Base-by-base conservation (phyloP, 306 rosid species). In the Geum urbanum region DNA sequence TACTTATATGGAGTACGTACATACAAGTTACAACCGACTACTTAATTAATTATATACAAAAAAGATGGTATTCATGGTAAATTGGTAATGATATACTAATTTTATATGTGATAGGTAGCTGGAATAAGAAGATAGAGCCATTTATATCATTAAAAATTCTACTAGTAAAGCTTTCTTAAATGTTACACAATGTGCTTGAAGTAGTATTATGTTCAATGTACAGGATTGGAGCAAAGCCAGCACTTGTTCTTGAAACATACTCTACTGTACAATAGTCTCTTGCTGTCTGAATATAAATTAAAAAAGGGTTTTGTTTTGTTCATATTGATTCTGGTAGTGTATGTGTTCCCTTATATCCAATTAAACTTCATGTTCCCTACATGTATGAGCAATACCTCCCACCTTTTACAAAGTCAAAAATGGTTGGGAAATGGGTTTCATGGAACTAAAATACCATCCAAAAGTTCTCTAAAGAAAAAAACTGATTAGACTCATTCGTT, bases 41-140 rank as follows among this genome's bases (percentile, higher is more conserved):
- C 37, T 32, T 32, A 32, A 32, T 54, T 73, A 22, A 75, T 11
- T 13, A 68, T 73, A 75, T 70, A 78, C n/a, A 41, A 54, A 67
- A 74, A 47, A 20, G 65, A 32, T 32, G 37, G 37, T 32, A 32
- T 32, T 32, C 37, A 32, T 32, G 37, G 37, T 32, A 32, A 32
- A 32, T 32, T 37, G 53, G 16, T 13, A 16, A 52, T 48, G 64
- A 47, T 48, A 16, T 51, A 13, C 12, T 41, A 24, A 24, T 24
- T 13, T 12, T 9, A 22, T 5, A 72, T 75, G 90, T 86, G 80
- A 82, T 77, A 65, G 86, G 76, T 85, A 76, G 91, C 89, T 80
- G 86, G 27, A 72, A 61, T 72, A 76, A 62, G 77, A 72, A 79
- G 65, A 72, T 69, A 58, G 78, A 69, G 78, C 78, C 74, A 62